Percentiles rank a stretch among this genome's conserved stretches.
Evolutionary conservation across 768 basidiomycete species (phyloP).

Genomic region (Trametes punicea): DNA sequence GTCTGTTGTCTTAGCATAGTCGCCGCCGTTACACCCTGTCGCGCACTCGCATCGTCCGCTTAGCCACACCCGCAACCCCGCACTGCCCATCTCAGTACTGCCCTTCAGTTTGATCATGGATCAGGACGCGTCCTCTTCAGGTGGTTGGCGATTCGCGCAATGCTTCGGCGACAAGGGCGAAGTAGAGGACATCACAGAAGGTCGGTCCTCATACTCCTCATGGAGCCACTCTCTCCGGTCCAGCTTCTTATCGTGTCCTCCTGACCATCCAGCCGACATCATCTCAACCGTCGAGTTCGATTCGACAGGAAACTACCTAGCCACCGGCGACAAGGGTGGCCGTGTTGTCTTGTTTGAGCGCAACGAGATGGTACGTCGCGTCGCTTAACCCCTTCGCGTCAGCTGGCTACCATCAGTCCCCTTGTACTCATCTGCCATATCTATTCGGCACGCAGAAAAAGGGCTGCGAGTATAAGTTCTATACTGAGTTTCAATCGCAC

Average conservation of each 20-base stretch:
- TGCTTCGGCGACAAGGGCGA: slow-evolving; percentile 99
- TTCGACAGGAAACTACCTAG: slow-evolving; percentile 98
- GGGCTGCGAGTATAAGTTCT: slow-evolving; percentile 99
- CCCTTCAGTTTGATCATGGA: slow-evolving; percentile 54
- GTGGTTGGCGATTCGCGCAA: slow-evolving; percentile 98
- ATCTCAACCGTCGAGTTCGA: slow-evolving; percentile 99
- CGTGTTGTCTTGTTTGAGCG: slow-evolving; percentile 98
- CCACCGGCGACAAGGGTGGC: slow-evolving; percentile 99
- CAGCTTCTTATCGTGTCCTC: slow-evolving; percentile 24
- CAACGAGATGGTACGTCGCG: slow-evolving; percentile 80
- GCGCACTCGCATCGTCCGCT: slow-evolving; percentile 20
- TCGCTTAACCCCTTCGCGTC: not conserved
- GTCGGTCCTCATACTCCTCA: slow-evolving; percentile 40
- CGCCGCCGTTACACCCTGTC: slow-evolving; percentile 25
- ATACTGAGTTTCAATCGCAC: slow-evolving; percentile 99
- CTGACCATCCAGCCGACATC: slow-evolving; percentile 79
- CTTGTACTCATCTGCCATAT: slow-evolving; percentile 12
- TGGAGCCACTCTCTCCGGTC: slow-evolving; percentile 14
- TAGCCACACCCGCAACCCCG: slow-evolving; percentile 14
- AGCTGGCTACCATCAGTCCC: not conserved
- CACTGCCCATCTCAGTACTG: slow-evolving; percentile 23
- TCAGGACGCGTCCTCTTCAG: slow-evolving; percentile 77
- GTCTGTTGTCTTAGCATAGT: not conserved
- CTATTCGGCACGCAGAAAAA: slow-evolving; percentile 68
- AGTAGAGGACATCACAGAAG: slow-evolving; percentile 99